A percentile compares a stretch with the other conserved stretches of the same genome.
Conservation (phyloP, 257 asterid species). For the Capsicum rhomboideum region DNA sequence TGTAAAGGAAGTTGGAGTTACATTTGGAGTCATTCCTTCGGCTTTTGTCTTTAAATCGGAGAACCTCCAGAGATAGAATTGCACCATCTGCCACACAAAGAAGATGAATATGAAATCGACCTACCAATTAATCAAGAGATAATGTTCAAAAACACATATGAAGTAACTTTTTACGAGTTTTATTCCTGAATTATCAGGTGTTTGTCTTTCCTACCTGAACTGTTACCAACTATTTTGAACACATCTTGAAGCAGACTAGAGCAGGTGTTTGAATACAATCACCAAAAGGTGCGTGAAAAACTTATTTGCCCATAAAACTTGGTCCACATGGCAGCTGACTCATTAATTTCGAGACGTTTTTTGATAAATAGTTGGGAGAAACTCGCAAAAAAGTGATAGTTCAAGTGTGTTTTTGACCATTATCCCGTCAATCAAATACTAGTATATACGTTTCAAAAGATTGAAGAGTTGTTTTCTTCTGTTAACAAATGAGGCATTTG, state of each 20-base stretch:
- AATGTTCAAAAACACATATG: too few species aligned
- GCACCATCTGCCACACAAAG: conserved; percentile 40
- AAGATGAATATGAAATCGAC: not conserved
- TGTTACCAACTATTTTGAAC: not conserved
- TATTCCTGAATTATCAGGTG: not conserved
- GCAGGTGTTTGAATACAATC: not conserved
- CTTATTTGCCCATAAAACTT: not conserved
- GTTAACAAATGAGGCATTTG: too few species aligned
- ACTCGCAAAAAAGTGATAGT: not conserved
- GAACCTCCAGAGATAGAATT: conserved; percentile 51
- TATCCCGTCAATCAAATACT: not conserved
- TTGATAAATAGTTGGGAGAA: not conserved
- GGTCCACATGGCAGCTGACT: not conserved
- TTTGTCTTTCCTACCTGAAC: not conserved
- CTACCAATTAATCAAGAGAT: not conserved
- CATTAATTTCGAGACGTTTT: not conserved
- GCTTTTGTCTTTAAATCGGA: conserved; percentile 13
- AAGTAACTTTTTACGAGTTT: too few species aligned
- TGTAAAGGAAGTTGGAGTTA: conserved; percentile 23
- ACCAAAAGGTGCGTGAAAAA: not conserved
- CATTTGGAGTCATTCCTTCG: conserved; percentile 6
- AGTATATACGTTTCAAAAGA: not conserved
- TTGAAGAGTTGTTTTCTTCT: too few species aligned
- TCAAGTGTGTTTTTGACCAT: not conserved
- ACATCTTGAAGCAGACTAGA: not conserved